Conservation (phyloP, 768 basidiomycete species). For the Lactarius psammicola region DNA sequence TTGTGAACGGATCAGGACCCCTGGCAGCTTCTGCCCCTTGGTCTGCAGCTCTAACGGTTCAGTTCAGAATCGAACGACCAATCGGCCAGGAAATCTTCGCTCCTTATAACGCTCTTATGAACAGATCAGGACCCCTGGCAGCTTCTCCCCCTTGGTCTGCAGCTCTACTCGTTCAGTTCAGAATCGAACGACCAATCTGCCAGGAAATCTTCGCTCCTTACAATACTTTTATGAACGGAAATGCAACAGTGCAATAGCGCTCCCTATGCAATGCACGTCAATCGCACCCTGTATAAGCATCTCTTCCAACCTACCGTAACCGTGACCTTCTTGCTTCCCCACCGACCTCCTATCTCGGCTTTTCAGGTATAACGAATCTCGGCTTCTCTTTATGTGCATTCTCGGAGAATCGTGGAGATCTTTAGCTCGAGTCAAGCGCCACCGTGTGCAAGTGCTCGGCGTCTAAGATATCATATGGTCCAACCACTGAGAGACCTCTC, state of each 20-base stretch:
- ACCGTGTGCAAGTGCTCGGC: not conserved
- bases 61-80: no score
- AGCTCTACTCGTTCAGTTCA: no score
- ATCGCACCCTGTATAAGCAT: slow-evolving; percentile 1
- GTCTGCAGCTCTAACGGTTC: no score
- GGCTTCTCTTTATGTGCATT: not conserved
- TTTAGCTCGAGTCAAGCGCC: not conserved
- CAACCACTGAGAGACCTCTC: not conserved
- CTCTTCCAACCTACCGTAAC: not conserved
- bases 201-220: not conserved
- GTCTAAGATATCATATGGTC: not conserved
- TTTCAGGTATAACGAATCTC: no score
- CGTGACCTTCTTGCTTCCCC: slow-evolving; percentile 4
- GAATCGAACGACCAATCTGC: not conserved
- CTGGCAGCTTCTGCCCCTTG: no score
- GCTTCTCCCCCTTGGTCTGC: no score
- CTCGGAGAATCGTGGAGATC: not conserved
- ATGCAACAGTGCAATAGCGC: not conserved
- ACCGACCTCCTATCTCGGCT: slow-evolving; percentile 2
- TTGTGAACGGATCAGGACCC: no score
- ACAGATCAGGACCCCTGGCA: no score
- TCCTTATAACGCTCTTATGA: not conserved
- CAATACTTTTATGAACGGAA: not conserved
- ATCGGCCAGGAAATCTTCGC: no score
- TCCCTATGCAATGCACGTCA: slow-evolving; percentile 4